Conservation (phyloP, 1,284 basidiomycete genomes). For the Cutaneotrichosporon spelunceum region DNA sequence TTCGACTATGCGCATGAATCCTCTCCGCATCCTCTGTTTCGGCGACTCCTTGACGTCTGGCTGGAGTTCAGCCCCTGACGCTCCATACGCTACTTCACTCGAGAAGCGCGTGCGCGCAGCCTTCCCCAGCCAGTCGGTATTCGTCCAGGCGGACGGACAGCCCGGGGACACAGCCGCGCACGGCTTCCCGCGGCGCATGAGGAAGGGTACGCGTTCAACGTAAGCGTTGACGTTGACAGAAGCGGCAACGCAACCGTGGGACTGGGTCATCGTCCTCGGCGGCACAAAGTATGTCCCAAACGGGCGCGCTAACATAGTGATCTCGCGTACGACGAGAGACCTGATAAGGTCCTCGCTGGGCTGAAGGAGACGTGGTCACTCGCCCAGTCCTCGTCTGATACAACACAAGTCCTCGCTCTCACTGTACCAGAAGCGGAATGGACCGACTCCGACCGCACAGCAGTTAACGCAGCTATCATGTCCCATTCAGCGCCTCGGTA, state of each 20-base stretch:
- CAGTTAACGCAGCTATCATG: conserved; percentile 6
- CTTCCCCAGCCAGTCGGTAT: background rate
- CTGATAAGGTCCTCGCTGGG: background rate
- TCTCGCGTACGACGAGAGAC: background rate
- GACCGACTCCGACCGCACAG: background rate
- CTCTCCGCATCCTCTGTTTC: conserved; percentile 18
- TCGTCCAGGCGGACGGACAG: conserved; percentile 10
- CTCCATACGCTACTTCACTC: background rate
- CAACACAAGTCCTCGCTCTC: conserved; percentile 9
- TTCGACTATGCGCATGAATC: background rate
- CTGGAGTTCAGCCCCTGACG: background rate
- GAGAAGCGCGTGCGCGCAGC: background rate
- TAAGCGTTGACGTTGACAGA: background rate
- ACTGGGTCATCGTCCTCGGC: conserved; percentile 15
- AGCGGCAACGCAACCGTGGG: background rate
- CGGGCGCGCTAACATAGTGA: conserved; percentile 7
- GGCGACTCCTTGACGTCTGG: conserved; percentile 16
- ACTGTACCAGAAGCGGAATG: conserved; percentile 9
- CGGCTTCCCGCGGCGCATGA: conserved; percentile 3
- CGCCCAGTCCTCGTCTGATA: background rate
- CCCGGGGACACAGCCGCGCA: background rate
- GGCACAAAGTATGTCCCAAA: conserved; percentile 11
- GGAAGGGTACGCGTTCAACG: background rate
- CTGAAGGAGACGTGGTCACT: conserved; percentile 1
- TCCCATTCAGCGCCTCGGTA: background rate